phyloP scores from a whole-genome alignment of 208 protist genomes.

The Zelonia costaricensis region DNA sequence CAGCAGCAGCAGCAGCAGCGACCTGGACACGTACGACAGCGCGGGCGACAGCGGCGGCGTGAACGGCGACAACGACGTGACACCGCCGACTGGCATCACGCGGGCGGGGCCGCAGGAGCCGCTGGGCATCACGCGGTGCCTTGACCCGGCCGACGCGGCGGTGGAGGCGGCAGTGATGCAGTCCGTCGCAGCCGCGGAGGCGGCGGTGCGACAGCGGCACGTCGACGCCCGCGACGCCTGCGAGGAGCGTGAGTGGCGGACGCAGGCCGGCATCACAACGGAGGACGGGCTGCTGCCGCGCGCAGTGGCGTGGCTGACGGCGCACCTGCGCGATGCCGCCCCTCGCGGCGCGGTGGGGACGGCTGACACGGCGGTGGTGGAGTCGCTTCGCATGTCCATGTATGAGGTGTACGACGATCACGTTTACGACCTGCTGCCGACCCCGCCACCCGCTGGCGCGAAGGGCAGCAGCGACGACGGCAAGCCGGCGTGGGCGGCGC shows the following conservation, averaged over 20 bases:
- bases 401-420: constrained; percentile 52
- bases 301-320: constrained; percentile 44
- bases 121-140: constrained; percentile 22
- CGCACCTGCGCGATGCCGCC: constrained; percentile 11
- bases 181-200: constrained; percentile 7
- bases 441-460: not conserved
- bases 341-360: not conserved
- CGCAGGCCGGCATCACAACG: constrained; percentile 3
- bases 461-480: not conserved
- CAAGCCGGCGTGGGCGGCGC: constrained; percentile 1
- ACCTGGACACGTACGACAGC: not conserved
- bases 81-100: constrained; percentile 4
- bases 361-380: constrained; percentile 24
- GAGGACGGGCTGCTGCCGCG: constrained; percentile 42
- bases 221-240: constrained; percentile 9
- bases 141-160: constrained; percentile 17
- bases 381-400: constrained; percentile 34
- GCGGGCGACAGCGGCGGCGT: not conserved
- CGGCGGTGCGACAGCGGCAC: constrained; percentile 6
- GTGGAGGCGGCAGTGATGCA: constrained; percentile 11
- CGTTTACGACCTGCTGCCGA: constrained; percentile 38
- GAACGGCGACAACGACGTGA: not conserved
- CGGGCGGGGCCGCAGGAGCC: not conserved
- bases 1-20: not conserved
- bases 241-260: constrained; percentile 22